A percentile compares a stretch with the other conserved stretches of the same genome.
Evolutionary conservation across 1,284 basidiomycete species (phyloP).

Genomic region (Puccinia polysora): DNA sequence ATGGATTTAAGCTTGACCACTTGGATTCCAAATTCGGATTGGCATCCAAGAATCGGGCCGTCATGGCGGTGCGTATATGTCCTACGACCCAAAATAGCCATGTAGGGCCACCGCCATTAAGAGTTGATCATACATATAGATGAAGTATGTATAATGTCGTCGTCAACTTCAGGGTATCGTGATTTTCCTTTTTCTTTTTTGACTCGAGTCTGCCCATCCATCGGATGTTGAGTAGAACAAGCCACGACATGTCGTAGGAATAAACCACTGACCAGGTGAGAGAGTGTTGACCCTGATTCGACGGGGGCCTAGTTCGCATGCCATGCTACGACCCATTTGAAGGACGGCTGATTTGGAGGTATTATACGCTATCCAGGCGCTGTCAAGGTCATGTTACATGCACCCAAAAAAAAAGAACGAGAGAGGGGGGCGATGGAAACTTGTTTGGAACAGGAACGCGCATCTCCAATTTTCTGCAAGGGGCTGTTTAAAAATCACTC

Average conservation of each 20-base stretch:
- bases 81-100: conserved; percentile 50
- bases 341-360: conserved; percentile 73
- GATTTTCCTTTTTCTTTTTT: background rate
- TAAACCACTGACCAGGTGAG: conserved; percentile 62
- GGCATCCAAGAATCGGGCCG: conserved; percentile 67
- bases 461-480: background rate
- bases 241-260: no score
- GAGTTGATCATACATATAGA: conserved; percentile 43
- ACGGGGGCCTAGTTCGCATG: conserved; percentile 69
- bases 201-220: background rate
- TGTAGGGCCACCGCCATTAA: conserved; percentile 47
- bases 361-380: conserved; percentile 72
- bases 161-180: background rate
- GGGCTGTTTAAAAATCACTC: conserved; percentile 45
- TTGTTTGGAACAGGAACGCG: background rate
- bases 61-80: conserved; percentile 62
- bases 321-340: conserved; percentile 77
- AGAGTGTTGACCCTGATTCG: conserved; percentile 71
- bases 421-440: conserved; percentile 42
- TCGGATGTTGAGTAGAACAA: conserved; percentile 18
- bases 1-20: conserved; percentile 70
- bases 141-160: background rate
- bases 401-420: conserved; percentile 44
- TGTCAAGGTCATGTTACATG: conserved; percentile 48
- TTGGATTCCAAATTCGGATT: conserved; percentile 66